Percentiles rank a stretch among this genome's conserved stretches.
Conservation (phyloP, 108 stramenopile genomes). For the Nannochloropsis gaditana region DNA sequence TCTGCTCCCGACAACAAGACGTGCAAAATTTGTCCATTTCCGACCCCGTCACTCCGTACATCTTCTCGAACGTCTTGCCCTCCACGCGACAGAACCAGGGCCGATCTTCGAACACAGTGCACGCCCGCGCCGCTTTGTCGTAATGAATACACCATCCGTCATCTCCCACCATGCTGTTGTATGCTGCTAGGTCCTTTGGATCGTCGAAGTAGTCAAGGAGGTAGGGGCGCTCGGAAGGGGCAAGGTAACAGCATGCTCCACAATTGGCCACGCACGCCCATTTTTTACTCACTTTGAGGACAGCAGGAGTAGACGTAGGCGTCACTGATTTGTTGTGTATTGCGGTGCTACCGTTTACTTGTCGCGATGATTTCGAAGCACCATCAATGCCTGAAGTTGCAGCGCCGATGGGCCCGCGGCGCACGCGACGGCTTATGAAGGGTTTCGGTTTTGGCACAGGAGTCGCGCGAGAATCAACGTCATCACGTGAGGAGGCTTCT, state of each 20-base stretch:
- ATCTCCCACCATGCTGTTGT: slow-evolving; percentile 33
- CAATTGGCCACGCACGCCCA: slow-evolving; percentile 46
- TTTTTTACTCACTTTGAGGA: slow-evolving; percentile 39
- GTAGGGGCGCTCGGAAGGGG: slow-evolving; percentile 38
- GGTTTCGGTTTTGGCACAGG: neutral
- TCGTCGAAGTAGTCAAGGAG: slow-evolving; percentile 28
- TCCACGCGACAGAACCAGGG: slow-evolving; percentile 47
- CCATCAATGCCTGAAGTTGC: neutral
- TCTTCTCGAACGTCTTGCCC: slow-evolving; percentile 37
- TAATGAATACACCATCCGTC: slow-evolving; percentile 46
- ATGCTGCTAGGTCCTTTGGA: slow-evolving; percentile 29
- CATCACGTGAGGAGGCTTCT: too few species aligned
- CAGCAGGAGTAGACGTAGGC: neutral
- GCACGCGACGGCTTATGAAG: neutral
- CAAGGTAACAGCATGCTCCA: slow-evolving; percentile 47
- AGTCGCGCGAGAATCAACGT: neutral
- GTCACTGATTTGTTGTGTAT: neutral
- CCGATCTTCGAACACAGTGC: slow-evolving; percentile 43
- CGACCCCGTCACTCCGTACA: slow-evolving; percentile 37
- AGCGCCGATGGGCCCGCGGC: neutral
- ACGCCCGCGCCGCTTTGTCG: slow-evolving; percentile 41
- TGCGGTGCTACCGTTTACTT: too few species aligned
- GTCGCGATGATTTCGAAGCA: too few species aligned
- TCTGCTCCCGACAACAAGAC: slow-evolving; percentile 45
- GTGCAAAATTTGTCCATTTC: slow-evolving; percentile 48